Conservation (phyloP, 164 flowering plant species). For the Stephania yunnanensis region DNA sequence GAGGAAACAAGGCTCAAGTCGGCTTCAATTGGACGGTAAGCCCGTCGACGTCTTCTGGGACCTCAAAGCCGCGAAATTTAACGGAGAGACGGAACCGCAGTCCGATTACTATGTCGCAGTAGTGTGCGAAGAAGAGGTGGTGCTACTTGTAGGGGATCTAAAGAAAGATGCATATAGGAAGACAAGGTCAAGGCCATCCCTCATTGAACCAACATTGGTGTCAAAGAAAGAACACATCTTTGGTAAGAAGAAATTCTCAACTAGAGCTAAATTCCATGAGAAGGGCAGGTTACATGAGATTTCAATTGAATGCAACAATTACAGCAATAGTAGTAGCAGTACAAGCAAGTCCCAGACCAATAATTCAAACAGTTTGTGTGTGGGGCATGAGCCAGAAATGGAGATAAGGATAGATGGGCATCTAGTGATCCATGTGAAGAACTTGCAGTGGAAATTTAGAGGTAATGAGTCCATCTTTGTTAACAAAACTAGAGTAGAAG, state of each 20-base stretch:
- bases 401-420: constrained; percentile 66
- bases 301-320: constrained; percentile 47
- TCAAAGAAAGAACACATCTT: constrained; percentile 56
- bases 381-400: constrained; percentile 53
- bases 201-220: constrained; percentile 49
- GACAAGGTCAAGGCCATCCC: constrained; percentile 52
- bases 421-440: constrained; percentile 50
- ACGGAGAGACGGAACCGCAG: constrained; percentile 55
- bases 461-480: constrained; percentile 54
- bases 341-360: background rate
- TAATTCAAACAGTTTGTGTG: constrained; percentile 9
- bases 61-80: constrained; percentile 54
- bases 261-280: constrained; percentile 48
- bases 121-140: constrained; percentile 55
- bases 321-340: background rate
- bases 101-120: constrained; percentile 68
- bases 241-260: constrained; percentile 51
- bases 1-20: constrained; percentile 60
- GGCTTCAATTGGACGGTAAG: constrained; percentile 37
- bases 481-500: constrained; percentile 47
- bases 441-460: constrained; percentile 74
- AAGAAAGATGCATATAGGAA: constrained; percentile 64
- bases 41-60: constrained; percentile 57
- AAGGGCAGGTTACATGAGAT: constrained; percentile 53
- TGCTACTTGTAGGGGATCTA: constrained; percentile 53